Evolutionary conservation across 2,329 filamentous ascomycete species (phyloP).

Genomic region (Trichoderma semiorbis): DNA sequence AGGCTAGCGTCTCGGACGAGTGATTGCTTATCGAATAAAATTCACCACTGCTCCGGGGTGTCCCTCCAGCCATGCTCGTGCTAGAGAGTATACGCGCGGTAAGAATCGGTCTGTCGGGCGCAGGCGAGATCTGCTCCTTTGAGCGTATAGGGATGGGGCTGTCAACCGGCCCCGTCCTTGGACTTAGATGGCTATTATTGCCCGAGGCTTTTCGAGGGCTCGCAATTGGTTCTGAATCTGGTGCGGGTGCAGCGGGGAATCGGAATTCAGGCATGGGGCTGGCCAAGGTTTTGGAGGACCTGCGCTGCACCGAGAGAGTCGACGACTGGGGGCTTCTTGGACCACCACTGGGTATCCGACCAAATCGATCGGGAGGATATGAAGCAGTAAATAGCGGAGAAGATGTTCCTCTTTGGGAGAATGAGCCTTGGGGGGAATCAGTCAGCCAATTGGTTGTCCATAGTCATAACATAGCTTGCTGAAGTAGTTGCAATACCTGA

Average conservation of each 20-base stretch:
- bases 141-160: slow-evolving; percentile 38
- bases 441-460: slow-evolving; percentile 5
- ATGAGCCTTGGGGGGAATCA: not conserved
- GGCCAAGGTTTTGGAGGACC: slow-evolving; percentile 41
- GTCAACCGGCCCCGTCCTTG: slow-evolving; percentile 35
- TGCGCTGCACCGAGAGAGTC: slow-evolving; percentile 32
- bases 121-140: slow-evolving; percentile 46
- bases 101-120: slow-evolving; percentile 57
- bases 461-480: not conserved
- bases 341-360: slow-evolving; percentile 38
- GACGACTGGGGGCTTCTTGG: slow-evolving; percentile 48
- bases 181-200: slow-evolving; percentile 42
- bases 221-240: slow-evolving; percentile 34
- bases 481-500: slow-evolving; percentile 33
- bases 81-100: slow-evolving; percentile 71
- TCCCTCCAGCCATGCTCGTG: slow-evolving; percentile 68
- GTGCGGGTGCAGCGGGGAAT: slow-evolving; percentile 50
- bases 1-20: slow-evolving; percentile 87
- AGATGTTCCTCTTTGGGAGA: slow-evolving; percentile 41
- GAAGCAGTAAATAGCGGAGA: slow-evolving; percentile 55
- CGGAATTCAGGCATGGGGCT: slow-evolving; percentile 53
- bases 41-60: slow-evolving; percentile 86
- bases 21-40: slow-evolving; percentile 95
- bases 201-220: slow-evolving; percentile 31
- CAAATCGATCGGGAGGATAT: slow-evolving; percentile 49